Conservation (phyloP, 1,284 basidiomycete genomes). For the Meira miltonrushii region DNA sequence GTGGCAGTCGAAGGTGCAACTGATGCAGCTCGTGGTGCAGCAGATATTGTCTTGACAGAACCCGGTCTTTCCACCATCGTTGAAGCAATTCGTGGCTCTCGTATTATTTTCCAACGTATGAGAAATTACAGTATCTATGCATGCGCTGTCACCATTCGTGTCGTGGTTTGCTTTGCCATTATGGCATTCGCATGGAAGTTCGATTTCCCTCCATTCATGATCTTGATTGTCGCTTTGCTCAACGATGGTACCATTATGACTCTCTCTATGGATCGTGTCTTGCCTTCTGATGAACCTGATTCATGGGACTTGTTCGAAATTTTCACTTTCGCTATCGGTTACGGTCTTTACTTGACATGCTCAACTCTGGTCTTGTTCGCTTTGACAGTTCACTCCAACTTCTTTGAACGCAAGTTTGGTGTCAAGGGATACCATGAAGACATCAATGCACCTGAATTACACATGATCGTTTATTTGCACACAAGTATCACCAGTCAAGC, state of each 20-base stretch:
- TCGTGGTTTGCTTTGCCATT: constrained; percentile 93
- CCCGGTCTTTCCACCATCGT: constrained; percentile 94
- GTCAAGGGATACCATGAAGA: constrained; percentile 58
- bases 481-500: constrained; percentile 98
- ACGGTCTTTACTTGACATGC: constrained; percentile 83
- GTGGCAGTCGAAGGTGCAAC: constrained; percentile 93
- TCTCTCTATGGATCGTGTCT: constrained; percentile 88
- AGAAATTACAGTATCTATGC: constrained; percentile 82
- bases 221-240: constrained; percentile 90
- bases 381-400: constrained; percentile 77
- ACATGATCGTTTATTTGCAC: constrained; percentile 74
- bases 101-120: constrained; percentile 97
- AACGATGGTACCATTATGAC: constrained; percentile 99
- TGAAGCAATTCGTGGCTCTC: constrained; percentile 88
- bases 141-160: constrained; percentile 92
- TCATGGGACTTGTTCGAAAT: constrained; percentile 95
- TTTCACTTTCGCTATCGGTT: constrained; percentile 88
- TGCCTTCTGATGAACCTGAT: constrained; percentile 79
- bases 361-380: constrained; percentile 70
- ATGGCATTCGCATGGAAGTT: constrained; percentile 92
- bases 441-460: constrained; percentile 55
- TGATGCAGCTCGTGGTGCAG: constrained; percentile 88
- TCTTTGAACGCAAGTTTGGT: constrained; percentile 82
- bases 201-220: constrained; percentile 99
- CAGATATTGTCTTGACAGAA: constrained; percentile 90